Evolutionary conservation across 2,329 filamentous ascomycete species (phyloP).

Genomic region (Aspergillus viridinutans): DNA sequence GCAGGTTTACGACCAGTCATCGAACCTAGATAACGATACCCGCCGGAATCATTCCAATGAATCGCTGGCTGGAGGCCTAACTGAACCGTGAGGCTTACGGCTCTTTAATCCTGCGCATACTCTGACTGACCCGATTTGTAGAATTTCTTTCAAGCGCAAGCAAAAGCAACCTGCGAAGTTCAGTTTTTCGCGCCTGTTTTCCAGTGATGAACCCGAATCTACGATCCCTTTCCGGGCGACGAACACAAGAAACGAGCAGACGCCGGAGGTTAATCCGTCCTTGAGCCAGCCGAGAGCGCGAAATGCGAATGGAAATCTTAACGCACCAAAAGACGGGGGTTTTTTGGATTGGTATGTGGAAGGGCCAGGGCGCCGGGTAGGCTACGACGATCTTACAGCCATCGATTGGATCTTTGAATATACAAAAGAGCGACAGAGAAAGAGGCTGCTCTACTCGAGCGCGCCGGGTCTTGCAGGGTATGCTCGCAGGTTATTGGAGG

Average conservation of each 20-base stretch:
- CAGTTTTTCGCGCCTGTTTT: conserved; percentile 38
- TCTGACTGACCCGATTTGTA: conserved; percentile 13
- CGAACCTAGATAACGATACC: conserved; percentile 19
- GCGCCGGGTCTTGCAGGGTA: conserved; percentile 69
- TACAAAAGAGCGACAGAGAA: conserved; percentile 85
- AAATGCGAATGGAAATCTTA: conserved; percentile 21
- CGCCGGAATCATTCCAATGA: conserved; percentile 13
- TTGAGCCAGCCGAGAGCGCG: conserved; percentile 18
- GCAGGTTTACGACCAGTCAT: conserved; percentile 9
- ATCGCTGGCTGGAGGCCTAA: conserved; percentile 27
- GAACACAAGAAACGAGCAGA: conserved; percentile 21
- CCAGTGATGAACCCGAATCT: conserved; percentile 24
- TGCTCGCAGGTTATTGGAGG: conserved; percentile 69
- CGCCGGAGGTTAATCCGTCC: conserved; percentile 24
- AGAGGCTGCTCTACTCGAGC: conserved; percentile 69
- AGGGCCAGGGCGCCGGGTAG: conserved; percentile 81
- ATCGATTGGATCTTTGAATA: conserved; percentile 99
- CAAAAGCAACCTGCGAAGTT: conserved; percentile 38
- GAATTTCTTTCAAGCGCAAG: conserved; percentile 43
- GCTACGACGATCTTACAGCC: conserved; percentile 92
- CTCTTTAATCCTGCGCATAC: neutral
- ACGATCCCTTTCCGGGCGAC: conserved; percentile 19
- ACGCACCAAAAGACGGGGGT: conserved; percentile 37
- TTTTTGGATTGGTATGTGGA: conserved; percentile 79
- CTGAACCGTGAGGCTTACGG: conserved; percentile 30